Percentiles rank a stretch among this genome's conserved stretches.
Conservation (phyloP, 2,329 filamentous ascomycete species). For the Byssochlamys sp. region DNA sequence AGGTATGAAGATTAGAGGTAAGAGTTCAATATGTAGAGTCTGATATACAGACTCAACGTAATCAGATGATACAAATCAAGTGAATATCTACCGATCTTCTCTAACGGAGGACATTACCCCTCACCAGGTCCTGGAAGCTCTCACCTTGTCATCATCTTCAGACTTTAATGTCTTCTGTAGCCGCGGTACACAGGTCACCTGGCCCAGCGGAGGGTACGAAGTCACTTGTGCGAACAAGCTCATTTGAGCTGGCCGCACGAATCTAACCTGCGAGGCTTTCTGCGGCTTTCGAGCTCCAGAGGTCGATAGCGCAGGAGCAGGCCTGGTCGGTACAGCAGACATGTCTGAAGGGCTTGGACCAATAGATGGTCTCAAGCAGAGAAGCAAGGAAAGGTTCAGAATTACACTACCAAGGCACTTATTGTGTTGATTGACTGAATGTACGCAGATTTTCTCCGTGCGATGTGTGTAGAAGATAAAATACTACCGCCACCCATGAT, state of each 20-base stretch:
- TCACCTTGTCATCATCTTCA: constrained; percentile 17
- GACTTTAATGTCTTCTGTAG: constrained; percentile 19
- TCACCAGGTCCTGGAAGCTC: constrained; percentile 2
- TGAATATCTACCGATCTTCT: too few relatives aligned
- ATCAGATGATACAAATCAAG: neutral
- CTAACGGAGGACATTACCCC: neutral
- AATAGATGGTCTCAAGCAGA: neutral
- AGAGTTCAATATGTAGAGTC: too few relatives aligned
- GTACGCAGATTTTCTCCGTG: neutral
- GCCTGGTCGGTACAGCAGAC: neutral
- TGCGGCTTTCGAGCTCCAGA: neutral
- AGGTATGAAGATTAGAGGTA: too few relatives aligned
- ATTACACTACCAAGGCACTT: neutral
- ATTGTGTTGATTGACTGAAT: neutral
- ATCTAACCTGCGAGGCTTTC: constrained; percentile 22
- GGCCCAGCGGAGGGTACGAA: constrained; percentile 64
- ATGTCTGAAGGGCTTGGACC: neutral
- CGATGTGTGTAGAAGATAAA: neutral
- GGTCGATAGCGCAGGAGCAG: neutral
- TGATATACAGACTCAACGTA: neutral
- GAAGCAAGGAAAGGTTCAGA: neutral
- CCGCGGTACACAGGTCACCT: constrained; percentile 54
- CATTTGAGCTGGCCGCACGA: constrained; percentile 33
- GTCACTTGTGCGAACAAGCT: constrained; percentile 47
- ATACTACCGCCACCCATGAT: neutral